Evolutionary conservation across 2,329 filamentous ascomycete species (phyloP), one percentile per base, ranked within the genome.

Genomic region (Fusarium bactridioides): DNA sequence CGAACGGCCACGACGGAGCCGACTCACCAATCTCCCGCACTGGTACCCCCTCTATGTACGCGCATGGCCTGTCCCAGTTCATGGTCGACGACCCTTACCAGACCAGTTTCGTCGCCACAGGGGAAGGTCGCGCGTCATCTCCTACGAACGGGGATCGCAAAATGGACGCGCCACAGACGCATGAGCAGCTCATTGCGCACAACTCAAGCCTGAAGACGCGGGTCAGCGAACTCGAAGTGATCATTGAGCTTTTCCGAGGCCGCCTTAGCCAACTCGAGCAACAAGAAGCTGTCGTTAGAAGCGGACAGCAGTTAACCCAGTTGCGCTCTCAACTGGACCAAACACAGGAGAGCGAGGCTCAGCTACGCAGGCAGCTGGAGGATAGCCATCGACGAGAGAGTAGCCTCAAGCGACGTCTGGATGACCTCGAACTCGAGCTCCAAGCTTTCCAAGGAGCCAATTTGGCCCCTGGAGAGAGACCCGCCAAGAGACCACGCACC

Each of bases 171-270:
- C 90, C 93, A 2, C 92, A 94, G 78, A 92, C 91, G 7, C 94
- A 94, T 80, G 93, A 97, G 78, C 91, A 93, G 68, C 88, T 97
- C 29, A 85, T 94, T 58, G 91, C 92, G 4, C 89, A 92, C 69
- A 97, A 97, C 80, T 93, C 93, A 10, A 92, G 91, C 56, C 86
- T 98, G n/a, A 97, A 97, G 84, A 99, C 96, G 1, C 91, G 96
- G 45, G 95, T 99, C 38, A 96, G 92, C 76, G 96, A 99, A 81
- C 88, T 99, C 29, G 96, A 99, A 80, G 89, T 99, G 58, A 98
- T 99, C 85, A 98, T 95, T 77, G 92, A 93, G 78, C 85, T 95
- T 48, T 94, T 94, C 81, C 87, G 91, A 56, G 91, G 91, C 41
- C 89, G 92, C 16, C 90, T 98, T 82, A 90, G 79, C 87, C 93